Evolutionary conservation across 208 protist genomes (phyloP).

Genomic region (Acanthamoeba divionensis): DNA sequence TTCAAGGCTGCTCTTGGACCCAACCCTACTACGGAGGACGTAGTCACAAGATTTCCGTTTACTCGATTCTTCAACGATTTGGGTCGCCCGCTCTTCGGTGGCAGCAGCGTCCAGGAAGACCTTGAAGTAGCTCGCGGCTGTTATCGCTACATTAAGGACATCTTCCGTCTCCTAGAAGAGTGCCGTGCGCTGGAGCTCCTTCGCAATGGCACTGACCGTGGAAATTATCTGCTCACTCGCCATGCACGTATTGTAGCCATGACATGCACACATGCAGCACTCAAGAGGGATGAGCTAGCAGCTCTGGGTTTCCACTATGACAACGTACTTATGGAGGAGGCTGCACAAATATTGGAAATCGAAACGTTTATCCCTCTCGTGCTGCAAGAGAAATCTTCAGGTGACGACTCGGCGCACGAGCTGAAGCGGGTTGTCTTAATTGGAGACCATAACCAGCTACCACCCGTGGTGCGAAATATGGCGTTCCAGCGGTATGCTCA

Average conservation of each 20-base stretch:
- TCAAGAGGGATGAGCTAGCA: conserved; percentile 74
- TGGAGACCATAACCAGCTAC: conserved; percentile 89
- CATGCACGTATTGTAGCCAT: conserved; percentile 90
- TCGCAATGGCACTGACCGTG: conserved; percentile 73
- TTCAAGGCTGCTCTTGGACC: background rate
- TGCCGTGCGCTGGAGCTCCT: conserved; percentile 87
- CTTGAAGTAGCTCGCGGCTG: conserved; percentile 58
- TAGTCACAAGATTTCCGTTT: conserved; percentile 75
- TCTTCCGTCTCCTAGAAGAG: conserved; percentile 83
- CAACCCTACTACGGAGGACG: background rate
- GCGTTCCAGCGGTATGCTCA: conserved; percentile 81
- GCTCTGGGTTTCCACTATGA: conserved; percentile 84
- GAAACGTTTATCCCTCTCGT: conserved; percentile 90
- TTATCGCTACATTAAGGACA: conserved; percentile 71
- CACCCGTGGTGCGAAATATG: conserved; percentile 86
- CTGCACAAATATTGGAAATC: conserved; percentile 87
- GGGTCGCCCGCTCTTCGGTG: conserved; percentile 65
- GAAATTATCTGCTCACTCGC: conserved; percentile 84
- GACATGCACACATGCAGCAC: conserved; percentile 89
- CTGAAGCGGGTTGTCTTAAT: conserved; percentile 86
- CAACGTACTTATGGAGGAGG: conserved; percentile 90
- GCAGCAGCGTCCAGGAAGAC: background rate
- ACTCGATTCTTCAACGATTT: conserved; percentile 65
- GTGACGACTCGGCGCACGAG: background rate
- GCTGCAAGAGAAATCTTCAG: conserved; percentile 70